A percentile compares a stretch with the other conserved stretches of the same genome.
phyloP scores from a whole-genome alignment of 768 basidiomycete genomes.

The Naematelia aurantialba region DNA sequence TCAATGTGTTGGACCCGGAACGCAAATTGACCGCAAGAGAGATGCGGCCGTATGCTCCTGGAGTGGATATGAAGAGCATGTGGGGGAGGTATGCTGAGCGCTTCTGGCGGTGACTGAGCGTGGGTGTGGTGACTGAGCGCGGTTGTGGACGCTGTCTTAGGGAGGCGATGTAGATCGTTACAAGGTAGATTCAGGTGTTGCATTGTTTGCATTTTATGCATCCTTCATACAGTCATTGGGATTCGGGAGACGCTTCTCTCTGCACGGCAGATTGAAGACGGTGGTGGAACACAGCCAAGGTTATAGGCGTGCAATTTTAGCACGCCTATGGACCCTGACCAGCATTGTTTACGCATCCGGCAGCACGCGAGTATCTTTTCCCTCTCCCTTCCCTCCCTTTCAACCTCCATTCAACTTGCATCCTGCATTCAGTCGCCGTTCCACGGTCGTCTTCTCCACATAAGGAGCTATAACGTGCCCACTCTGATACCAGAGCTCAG shows the following conservation, averaged over 20 bases:
- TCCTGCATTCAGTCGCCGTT: not conserved
- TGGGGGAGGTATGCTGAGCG: conserved; percentile 43
- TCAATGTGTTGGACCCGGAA: conserved; percentile 39
- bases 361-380: not conserved
- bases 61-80: conserved; percentile 34
- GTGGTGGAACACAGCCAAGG: too few relatives aligned
- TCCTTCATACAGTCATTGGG: too few relatives aligned
- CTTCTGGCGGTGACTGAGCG: conserved; percentile 24
- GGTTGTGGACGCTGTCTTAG: not conserved
- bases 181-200: too few relatives aligned
- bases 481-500: too few relatives aligned
- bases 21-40: conserved; percentile 19
- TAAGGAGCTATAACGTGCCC: too few relatives aligned
- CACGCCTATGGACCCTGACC: not conserved
- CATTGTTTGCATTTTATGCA: too few relatives aligned
- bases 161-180: too few relatives aligned
- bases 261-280: too few relatives aligned
- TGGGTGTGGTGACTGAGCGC: not conserved
- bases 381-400: not conserved
- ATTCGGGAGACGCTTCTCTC: too few relatives aligned
- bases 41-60: conserved; percentile 39
- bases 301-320: not conserved
- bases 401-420: not conserved
- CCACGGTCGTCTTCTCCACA: too few relatives aligned
- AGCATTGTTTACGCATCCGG: not conserved